Evolutionary conservation across 148 eudicot species (phyloP), one percentile per base, ranked within the genome.

Genomic region (Euryodendron excelsum): DNA sequence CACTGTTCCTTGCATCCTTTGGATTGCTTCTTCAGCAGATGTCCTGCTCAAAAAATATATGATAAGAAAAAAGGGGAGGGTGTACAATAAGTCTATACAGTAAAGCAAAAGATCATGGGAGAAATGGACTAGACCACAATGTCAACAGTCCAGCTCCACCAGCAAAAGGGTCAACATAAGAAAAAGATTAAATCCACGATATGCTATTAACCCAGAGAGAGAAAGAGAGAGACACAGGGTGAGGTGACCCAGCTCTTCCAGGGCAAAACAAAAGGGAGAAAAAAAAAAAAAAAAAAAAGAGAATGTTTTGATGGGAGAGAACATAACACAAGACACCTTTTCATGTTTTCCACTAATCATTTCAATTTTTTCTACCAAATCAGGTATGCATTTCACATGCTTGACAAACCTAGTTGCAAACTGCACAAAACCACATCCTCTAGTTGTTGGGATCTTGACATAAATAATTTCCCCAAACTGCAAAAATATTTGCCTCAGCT

Each of bases 401-500:
- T 61, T 81, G 58, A 77, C 84, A 23, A 64, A 93, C 99, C 99
- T 91, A 69, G 91, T 70, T 47, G 88, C 83, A 86, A 90, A 96
- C 85, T 96, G 99, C 78, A 96, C 95, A 87, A 93, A 93, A 66
- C 98, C 98, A 89, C 93, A 96, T 39, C 97, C 98, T 90, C 84
- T 93, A 17, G 90, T 82, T 65, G 87, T 84, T 8, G 98, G 98
- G 66, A 96, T 93, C 87, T 90, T 96, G 63, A 87, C 97, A 80
- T 91, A 91, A 52, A 88, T 82, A 72, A 96, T 91, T 85, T 96
- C 99, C 76, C 99, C 99, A 78, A 91, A 91, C 69, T 87, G 99
- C 81, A 85, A 74, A 83, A 93, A 96, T 47, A 85, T 83, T 86
- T 90, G 98, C 88, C 84, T 91, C 86, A 96, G 82, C 78, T 96